Conservation (phyloP, 148 eudicot genomes). For the Chenopodium suecicum region DNA sequence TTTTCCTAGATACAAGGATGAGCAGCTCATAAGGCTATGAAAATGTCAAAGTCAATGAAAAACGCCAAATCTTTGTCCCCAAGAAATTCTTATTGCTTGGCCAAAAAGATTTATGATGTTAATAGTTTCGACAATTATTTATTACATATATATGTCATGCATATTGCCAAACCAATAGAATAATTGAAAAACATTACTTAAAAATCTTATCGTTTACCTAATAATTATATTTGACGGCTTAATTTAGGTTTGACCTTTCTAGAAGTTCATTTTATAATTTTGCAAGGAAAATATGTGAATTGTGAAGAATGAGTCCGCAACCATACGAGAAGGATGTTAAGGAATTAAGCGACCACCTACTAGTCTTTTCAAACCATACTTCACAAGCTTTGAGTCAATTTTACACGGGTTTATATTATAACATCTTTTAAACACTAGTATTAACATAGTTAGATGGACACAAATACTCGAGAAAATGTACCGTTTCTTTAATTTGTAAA, state of each 20-base stretch:
- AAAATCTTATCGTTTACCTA: no score
- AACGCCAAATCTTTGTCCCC: slow-evolving; percentile 16
- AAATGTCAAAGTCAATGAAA: slow-evolving; percentile 11
- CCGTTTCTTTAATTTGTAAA: no score
- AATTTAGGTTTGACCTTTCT: slow-evolving; percentile 6
- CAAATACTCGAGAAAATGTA: no score
- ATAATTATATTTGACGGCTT: not conserved
- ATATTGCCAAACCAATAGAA: not conserved
- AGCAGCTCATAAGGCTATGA: not conserved
- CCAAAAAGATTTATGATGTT: slow-evolving; percentile 5
- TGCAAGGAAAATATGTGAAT: not conserved
- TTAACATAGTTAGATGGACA: no score
- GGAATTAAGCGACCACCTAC: not conserved
- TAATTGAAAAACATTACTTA: not conserved
- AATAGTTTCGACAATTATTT: no score
- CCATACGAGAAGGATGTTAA: not conserved
- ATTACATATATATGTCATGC: not conserved
- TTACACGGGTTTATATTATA: no score
- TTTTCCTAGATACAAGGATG: not conserved
- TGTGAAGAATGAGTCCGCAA: not conserved
- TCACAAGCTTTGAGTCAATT: not conserved
- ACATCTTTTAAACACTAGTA: no score
- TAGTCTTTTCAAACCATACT: not conserved
- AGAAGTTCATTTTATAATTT: not conserved
- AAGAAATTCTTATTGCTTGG: slow-evolving; percentile 18